Percentiles rank a stretch among this genome's conserved stretches.
phyloP scores from a whole-genome alignment of 2,329 filamentous ascomycete genomes.

The Trichoderma sp. region DNA sequence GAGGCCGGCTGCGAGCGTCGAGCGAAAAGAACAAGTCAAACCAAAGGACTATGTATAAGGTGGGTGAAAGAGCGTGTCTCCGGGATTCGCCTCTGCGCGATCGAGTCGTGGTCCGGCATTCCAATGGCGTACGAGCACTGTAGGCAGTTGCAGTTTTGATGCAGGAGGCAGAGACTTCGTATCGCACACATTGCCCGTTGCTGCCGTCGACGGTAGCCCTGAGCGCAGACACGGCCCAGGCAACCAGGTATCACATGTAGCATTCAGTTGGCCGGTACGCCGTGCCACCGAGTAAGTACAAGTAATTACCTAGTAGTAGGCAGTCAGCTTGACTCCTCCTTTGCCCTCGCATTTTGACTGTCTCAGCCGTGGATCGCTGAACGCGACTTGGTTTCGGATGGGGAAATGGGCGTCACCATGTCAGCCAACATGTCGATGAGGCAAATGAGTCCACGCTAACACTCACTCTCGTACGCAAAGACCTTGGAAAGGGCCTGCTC shows the following conservation, averaged over 20 bases:
- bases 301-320: neutral
- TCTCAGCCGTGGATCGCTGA: neutral
- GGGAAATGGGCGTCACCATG: neutral
- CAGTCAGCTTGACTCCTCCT: neutral
- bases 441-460: neutral
- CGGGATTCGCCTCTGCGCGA: neutral
- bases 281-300: neutral
- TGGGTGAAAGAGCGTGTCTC: neutral
- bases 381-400: neutral
- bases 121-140: neutral
- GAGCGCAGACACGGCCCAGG: neutral
- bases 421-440: neutral
- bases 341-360: neutral
- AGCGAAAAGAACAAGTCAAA: constrained; percentile 20
- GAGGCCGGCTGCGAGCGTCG: constrained; percentile 19
- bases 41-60: neutral
- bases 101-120: constrained; percentile 12
- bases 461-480: neutral
- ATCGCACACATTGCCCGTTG: neutral
- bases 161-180: neutral
- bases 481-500: neutral
- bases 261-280: neutral
- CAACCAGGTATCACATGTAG: neutral
- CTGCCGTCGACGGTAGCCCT: neutral
- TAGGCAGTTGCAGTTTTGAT: neutral